A percentile compares a stretch with the other conserved stretches of the same genome.
phyloP scores from a whole-genome alignment of 1,284 basidiomycete genomes.

The Cryptococcus deneoformans region DNA sequence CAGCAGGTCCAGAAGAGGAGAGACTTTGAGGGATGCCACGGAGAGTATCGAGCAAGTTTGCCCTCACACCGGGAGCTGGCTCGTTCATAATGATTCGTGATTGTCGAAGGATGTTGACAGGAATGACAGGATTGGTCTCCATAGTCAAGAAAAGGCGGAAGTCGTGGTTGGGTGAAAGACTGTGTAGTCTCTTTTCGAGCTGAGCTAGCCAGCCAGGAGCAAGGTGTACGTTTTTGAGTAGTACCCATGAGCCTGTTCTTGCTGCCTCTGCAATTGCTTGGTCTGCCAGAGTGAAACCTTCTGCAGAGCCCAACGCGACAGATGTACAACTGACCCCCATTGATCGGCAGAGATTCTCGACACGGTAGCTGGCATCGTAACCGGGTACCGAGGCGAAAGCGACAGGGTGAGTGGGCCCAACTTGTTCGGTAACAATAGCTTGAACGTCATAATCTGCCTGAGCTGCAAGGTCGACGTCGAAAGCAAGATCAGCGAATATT shows the following conservation, averaged over 20 bases:
- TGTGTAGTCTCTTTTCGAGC: constrained; percentile 94
- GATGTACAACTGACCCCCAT: constrained; percentile 72
- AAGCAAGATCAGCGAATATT: constrained; percentile 35
- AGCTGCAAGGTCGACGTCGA: constrained; percentile 36
- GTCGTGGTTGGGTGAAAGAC: constrained; percentile 75
- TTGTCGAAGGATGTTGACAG: constrained; percentile 91
- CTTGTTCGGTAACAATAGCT: constrained; percentile 71
- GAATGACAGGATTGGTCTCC: constrained; percentile 81
- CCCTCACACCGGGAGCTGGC: constrained; percentile 91
- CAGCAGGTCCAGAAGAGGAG: constrained; percentile 69
- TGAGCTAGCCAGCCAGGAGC: constrained; percentile 92
- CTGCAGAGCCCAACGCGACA: constrained; percentile 97
- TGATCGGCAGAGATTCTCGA: constrained; percentile 81
- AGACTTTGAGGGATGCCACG: constrained; percentile 66
- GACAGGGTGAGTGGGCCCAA: constrained; percentile 76
- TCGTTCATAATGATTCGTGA: constrained; percentile 97
- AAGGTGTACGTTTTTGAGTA: constrained; percentile 94
- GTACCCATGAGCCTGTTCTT: constrained; percentile 87
- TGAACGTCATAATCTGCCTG: constrained; percentile 59
- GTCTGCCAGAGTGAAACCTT: constrained; percentile 91
- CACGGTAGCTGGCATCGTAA: constrained; percentile 94
- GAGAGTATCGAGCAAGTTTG: constrained; percentile 89
- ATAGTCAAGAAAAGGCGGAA: constrained; percentile 97
- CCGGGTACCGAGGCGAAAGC: constrained; percentile 88
- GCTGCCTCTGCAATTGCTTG: constrained; percentile 89